phyloP scores from a whole-genome alignment of 164 flowering plant genomes.

The Pachysandra terminalis region DNA sequence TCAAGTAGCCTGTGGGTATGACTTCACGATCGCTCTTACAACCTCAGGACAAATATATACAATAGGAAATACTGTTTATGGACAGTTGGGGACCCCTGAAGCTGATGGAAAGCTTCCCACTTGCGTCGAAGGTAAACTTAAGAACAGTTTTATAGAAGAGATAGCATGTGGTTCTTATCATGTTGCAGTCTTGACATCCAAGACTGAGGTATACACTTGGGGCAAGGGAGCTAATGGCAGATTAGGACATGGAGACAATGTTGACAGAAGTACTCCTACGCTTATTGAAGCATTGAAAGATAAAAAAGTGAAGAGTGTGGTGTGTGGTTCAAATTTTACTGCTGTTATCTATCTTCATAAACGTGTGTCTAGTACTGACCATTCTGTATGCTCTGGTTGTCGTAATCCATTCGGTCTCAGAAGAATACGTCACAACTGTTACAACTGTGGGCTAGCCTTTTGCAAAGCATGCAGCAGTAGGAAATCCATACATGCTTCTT shows the following conservation, averaged over 20 bases:
- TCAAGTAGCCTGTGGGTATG: constrained; percentile 79
- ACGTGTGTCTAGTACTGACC: constrained; percentile 63
- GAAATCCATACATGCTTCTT: constrained; percentile 77
- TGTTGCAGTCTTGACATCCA: constrained; percentile 81
- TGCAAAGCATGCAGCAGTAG: constrained; percentile 86
- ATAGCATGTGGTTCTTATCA: constrained; percentile 88
- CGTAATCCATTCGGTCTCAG: constrained; percentile 68
- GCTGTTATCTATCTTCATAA: constrained; percentile 82
- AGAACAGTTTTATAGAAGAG: constrained; percentile 57
- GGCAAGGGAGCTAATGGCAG: constrained; percentile 93
- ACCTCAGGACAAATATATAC: constrained; percentile 73
- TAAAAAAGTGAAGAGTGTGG: constrained; percentile 74
- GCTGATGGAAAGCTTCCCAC: constrained; percentile 61
- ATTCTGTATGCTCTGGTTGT: constrained; percentile 77
- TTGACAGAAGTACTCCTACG: constrained; percentile 62
- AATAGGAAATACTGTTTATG: constrained; percentile 74
- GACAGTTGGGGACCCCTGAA: constrained; percentile 67
- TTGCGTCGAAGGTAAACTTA: constrained; percentile 52
- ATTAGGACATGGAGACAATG: constrained; percentile 81
- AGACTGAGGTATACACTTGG: constrained; percentile 87
- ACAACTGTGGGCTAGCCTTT: constrained; percentile 89
- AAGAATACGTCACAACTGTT: constrained; percentile 94
- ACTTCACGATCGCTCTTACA: constrained; percentile 71
- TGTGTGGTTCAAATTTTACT: constrained; percentile 83
- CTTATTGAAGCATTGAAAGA: constrained; percentile 67